Conservation (phyloP, 1,284 basidiomycete genomes). For the Porodaedalea pini region DNA sequence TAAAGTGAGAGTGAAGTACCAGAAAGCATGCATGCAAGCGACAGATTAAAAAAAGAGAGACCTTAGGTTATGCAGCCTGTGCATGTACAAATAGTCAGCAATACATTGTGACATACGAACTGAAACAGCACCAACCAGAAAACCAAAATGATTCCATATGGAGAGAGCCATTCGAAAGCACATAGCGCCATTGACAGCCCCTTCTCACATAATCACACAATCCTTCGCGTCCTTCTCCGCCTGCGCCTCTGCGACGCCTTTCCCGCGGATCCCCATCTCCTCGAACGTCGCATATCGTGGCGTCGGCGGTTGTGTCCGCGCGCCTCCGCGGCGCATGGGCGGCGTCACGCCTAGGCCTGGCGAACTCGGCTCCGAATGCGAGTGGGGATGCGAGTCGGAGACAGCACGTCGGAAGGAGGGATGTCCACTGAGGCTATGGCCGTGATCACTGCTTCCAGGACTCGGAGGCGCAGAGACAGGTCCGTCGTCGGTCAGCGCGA, state of each 20-base stretch:
- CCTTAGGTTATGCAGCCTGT: background rate
- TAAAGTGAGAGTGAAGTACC: background rate
- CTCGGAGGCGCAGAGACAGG: conserved; percentile 8
- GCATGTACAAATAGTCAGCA: background rate
- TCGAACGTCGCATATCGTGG: conserved; percentile 13
- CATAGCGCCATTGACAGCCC: no score
- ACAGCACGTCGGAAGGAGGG: background rate
- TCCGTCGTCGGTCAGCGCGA: background rate
- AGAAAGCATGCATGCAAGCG: background rate
- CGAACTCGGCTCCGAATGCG: conserved; percentile 2
- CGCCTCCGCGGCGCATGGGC: conserved; percentile 6
- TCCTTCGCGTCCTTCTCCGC: conserved; percentile 15
- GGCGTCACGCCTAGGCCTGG: conserved; percentile 6
- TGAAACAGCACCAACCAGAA: background rate
- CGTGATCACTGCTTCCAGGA: background rate
- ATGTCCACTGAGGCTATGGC: background rate
- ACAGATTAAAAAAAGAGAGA: background rate
- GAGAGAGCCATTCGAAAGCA: no score
- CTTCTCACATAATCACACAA: conserved; percentile 14
- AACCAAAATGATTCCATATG: no score
- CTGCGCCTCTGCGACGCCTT: conserved; percentile 5
- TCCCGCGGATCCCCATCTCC: conserved; percentile 14
- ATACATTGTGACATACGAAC: background rate
- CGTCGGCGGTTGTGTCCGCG: background rate
- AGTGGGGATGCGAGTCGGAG: conserved; percentile 1